Evolutionary conservation across 306 rosid species (phyloP).

Genomic region (Inga oerstediana): DNA sequence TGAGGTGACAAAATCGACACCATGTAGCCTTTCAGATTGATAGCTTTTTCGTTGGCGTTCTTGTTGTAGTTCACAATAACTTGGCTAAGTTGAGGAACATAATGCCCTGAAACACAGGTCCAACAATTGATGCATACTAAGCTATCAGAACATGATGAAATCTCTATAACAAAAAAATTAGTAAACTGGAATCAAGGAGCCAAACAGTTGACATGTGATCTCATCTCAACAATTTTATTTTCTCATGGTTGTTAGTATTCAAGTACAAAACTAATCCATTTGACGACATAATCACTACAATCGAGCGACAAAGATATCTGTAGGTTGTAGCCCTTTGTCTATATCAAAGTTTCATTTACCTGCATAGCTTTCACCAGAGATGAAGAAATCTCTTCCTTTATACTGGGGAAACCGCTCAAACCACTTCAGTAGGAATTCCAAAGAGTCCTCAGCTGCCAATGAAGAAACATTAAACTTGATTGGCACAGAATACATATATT

Average conservation of each 20-base stretch:
- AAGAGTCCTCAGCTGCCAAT: slow-evolving; percentile 69
- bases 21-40: slow-evolving; percentile 89
- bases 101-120: slow-evolving; percentile 72
- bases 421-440: slow-evolving; percentile 75
- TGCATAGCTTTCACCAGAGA: slow-evolving; percentile 90
- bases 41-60: slow-evolving; percentile 36
- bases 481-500: slow-evolving; percentile 14
- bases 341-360: slow-evolving; percentile 46
- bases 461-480: slow-evolving; percentile 14
- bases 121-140: slow-evolving; percentile 9
- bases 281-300: background rate
- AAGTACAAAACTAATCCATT: background rate
- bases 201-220: slow-evolving; percentile 8
- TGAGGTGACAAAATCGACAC: slow-evolving; percentile 41
- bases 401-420: slow-evolving; percentile 83
- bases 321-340: background rate
- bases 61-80: slow-evolving; percentile 68
- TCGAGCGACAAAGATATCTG: background rate
- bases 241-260: background rate
- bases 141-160: slow-evolving; percentile 3
- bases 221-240: slow-evolving; percentile 14
- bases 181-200: slow-evolving; percentile 4
- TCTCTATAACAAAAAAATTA: background rate
- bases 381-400: slow-evolving; percentile 63
- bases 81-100: slow-evolving; percentile 94